A percentile compares a stretch with the other conserved stretches of the same genome.
phyloP scores from a whole-genome alignment of 371 early-diverging fungal species.

The Mortierella sp. region DNA sequence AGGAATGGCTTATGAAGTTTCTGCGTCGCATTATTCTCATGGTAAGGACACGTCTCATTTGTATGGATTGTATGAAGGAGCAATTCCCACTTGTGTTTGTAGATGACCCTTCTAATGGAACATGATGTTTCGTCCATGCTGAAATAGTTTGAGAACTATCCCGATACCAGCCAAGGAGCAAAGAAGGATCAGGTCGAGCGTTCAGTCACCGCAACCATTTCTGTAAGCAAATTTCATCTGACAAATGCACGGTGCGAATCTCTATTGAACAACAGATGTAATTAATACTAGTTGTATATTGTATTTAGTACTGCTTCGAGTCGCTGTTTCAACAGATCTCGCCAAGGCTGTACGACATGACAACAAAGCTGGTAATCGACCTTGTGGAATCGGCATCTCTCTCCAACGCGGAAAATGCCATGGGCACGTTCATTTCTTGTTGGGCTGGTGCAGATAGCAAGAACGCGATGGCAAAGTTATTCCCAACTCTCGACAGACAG shows the following conservation, averaged over 20 bases:
- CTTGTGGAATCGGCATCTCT: slow-evolving; percentile 72
- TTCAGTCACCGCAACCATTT: slow-evolving; percentile 41
- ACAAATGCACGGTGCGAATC: too few relatives aligned
- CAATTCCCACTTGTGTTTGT: background rate
- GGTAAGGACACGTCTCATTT: slow-evolving; percentile 56
- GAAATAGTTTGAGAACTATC: slow-evolving; percentile 81
- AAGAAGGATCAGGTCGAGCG: slow-evolving; percentile 48
- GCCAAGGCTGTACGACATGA: slow-evolving; percentile 72
- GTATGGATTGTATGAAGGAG: background rate
- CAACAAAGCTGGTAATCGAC: slow-evolving; percentile 70
- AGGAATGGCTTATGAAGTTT: slow-evolving; percentile 89
- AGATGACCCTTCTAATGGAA: background rate
- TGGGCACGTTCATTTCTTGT: slow-evolving; percentile 58
- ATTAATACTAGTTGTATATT: background rate
- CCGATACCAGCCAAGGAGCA: slow-evolving; percentile 66
- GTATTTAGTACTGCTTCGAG: slow-evolving; percentile 70
- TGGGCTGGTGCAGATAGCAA: slow-evolving; percentile 60
- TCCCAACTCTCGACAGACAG: slow-evolving; percentile 70
- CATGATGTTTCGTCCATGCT: background rate
- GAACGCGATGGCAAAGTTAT: slow-evolving; percentile 68
- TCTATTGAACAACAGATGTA: too few relatives aligned
- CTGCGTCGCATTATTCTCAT: slow-evolving; percentile 83
- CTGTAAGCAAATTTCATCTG: slow-evolving; percentile 18
- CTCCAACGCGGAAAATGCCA: slow-evolving; percentile 78
- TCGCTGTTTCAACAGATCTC: slow-evolving; percentile 77